phyloP scores from a whole-genome alignment of 768 basidiomycete species.

The Pisolithus orientalis region DNA sequence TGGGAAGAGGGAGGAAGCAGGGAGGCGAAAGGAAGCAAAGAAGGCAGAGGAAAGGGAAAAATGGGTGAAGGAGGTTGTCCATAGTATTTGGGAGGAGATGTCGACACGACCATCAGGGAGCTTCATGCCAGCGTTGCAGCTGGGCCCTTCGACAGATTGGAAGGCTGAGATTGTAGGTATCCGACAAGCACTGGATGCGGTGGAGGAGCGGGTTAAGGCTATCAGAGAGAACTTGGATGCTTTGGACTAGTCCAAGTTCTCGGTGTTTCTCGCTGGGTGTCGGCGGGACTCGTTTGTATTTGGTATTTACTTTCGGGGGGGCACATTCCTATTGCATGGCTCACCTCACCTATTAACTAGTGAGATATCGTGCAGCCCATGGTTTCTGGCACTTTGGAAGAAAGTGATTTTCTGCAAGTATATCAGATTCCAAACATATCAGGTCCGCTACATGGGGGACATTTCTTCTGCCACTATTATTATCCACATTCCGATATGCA shows the following conservation, averaged over 20 bases:
- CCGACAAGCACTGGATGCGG: slow-evolving; percentile 42
- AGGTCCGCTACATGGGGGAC: too few relatives aligned
- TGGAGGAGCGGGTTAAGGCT: slow-evolving; percentile 51
- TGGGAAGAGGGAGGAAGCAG: slow-evolving; percentile 41
- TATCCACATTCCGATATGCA: not conserved
- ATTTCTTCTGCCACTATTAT: too few relatives aligned
- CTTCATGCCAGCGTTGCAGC: slow-evolving; percentile 1
- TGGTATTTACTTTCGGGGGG: not conserved
- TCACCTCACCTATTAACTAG: not conserved
- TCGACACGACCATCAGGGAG: slow-evolving; percentile 20
- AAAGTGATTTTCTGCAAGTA: not conserved
- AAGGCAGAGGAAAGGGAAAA: slow-evolving; percentile 64
- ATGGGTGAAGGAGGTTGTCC: slow-evolving; percentile 69
- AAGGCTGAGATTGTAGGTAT: slow-evolving; percentile 45
- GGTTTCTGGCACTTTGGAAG: not conserved
- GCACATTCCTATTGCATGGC: not conserved
- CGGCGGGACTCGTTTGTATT: not conserved
- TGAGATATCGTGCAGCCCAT: not conserved
- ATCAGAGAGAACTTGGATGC: slow-evolving; percentile 40
- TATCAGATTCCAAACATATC: not conserved
- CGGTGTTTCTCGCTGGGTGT: too few relatives aligned
- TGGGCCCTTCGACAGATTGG: slow-evolving; percentile 27
- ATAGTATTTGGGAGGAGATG: slow-evolving; percentile 69
- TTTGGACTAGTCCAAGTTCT: slow-evolving; percentile 16
- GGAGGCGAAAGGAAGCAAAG: slow-evolving; percentile 40